Base-by-base conservation (phyloP, 768 basidiomycete species). In the Serendipita sp. region DNA sequence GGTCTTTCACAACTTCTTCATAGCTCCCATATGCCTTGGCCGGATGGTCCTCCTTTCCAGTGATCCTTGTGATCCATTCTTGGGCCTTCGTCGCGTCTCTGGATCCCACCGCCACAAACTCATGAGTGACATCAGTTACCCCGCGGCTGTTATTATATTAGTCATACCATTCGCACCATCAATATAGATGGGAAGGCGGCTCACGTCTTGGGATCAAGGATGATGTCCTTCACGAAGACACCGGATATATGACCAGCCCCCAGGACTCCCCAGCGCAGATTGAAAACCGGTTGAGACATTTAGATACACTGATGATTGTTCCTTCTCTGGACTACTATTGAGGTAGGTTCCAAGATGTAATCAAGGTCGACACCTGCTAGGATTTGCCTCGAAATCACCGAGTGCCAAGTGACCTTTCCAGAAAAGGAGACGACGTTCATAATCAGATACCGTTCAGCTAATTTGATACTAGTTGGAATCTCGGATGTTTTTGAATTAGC, bases 181-280 rank as follows among this genome's bases (percentile, higher is more conserved):
- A 11, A 64, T 28, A 28, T 64, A 15, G 11, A 30, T 46, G 18
- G 47, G 44, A 23, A 10, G 45, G 76, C 58, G n/a, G 65, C 79
- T 64, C 70, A 81, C 88, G 83, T 86, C 69, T 81, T 80, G 11
- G 90, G 89, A 70, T 93, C 85, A 44, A 89, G 71, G 8, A 90
- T 73, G 5, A 85, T 72, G 73, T 93, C 90, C 89, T 81, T 82
- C 10, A 83, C 80, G 71, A 92, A 93, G 10, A 72, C 73, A 35
- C 76, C 76, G 7, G 89, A 83, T 65, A 92, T 93, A 18, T 72
- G 71, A 35, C 89, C 89, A 1, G 90, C 91, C 11, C 89, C 88
- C 67, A 95, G 86, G 68, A 93, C 88, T 16, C 91, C 91, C 91
- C 91, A 92, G 64, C 82, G 82, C 64, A 91, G 73, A 16, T 75